Base-by-base conservation (phyloP, 2,329 filamentous ascomycete genomes). In the Pseudogymnoascus sp. region DNA sequence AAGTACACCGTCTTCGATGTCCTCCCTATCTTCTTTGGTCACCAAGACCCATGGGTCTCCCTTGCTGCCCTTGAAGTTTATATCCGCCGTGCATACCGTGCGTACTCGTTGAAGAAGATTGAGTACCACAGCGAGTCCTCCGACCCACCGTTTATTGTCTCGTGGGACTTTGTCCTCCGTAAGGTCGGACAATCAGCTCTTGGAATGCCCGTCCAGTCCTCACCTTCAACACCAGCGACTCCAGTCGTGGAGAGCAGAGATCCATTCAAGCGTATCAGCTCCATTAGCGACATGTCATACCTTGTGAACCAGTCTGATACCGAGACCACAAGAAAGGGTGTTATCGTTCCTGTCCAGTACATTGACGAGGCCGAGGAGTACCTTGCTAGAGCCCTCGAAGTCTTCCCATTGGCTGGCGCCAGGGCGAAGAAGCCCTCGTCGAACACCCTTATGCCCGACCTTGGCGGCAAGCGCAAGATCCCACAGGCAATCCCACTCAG, bases 1-100 rank as follows among this genome's bases (percentile, higher is more conserved):
- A 96, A 96, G 79, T 97, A 95, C 80, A 97, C 93, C 44, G 94
- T 99, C 67, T 96, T 97, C 70, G 94, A 99, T 73, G 94, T 99
- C 16, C 78, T 99, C 68, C 90, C 93, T 6, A 87, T 91, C 64
- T 99, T 99, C 85, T 99, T 99, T 73, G 90, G 87, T 35, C 92
- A 99, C 77, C 85, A 90, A 44, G 94, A 99, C 73, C 88, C 91
- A 11, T 97, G 92, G 91, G 93, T 99, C 31, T 91, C 91, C 6
- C 80, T 97, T 66, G 94, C 94, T 64, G 91, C 94, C 59, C 84
- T 99, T 4, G 94, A 99, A 75, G 92, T 97, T 59, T 99, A 99
- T 75, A 88, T 96, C 66, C 92, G 94, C 71, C 91, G 94, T 67
- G 92, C 94, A 12, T 99, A 99, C 80, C 90, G 94, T 80, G 94